These are phyloP conservation scores for Cicer bijugum DNA, from an alignment of 306 rosid genomes.

Conservation along the genomic window DNA sequence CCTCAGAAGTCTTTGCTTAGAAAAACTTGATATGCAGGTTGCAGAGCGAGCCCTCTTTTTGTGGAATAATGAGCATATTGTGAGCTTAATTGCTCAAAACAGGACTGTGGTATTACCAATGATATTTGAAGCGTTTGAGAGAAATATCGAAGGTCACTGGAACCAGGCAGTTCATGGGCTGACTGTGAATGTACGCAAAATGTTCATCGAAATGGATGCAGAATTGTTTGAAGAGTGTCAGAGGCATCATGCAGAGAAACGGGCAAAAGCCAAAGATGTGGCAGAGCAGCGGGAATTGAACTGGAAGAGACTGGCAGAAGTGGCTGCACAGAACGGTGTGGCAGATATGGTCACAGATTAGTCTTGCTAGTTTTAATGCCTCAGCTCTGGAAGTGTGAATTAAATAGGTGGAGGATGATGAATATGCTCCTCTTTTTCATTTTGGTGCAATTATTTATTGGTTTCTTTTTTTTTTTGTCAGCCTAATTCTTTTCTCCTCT, in stretches of 20 bases:
- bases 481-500: conserved; percentile 43
- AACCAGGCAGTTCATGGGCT: conserved; percentile 93
- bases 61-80: conserved; percentile 96
- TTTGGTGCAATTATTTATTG: conserved; percentile 63
- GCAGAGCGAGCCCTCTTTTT: conserved; percentile 92
- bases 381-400: conserved; percentile 44
- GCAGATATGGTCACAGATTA: conserved; percentile 63
- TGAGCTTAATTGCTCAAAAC: conserved; percentile 92
- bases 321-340: conserved; percentile 62
- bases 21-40: conserved; percentile 65
- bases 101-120: conserved; percentile 75
- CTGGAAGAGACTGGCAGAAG: conserved; percentile 89
- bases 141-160: conserved; percentile 80
- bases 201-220: conserved; percentile 92
- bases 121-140: conserved; percentile 80
- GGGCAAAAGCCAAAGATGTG: conserved; percentile 62
- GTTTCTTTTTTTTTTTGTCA: conserved; percentile 39
- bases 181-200: conserved; percentile 81
- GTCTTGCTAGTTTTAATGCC: conserved; percentile 31
- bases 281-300: conserved; percentile 69
- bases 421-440: conserved; percentile 52
- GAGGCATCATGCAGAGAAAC: conserved; percentile 67
- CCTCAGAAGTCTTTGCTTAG: conserved; percentile 43
- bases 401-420: conserved; percentile 48
- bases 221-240: conserved; percentile 92